phyloP scores from a whole-genome alignment of 306 rosid species.

The Quercus gilva region DNA sequence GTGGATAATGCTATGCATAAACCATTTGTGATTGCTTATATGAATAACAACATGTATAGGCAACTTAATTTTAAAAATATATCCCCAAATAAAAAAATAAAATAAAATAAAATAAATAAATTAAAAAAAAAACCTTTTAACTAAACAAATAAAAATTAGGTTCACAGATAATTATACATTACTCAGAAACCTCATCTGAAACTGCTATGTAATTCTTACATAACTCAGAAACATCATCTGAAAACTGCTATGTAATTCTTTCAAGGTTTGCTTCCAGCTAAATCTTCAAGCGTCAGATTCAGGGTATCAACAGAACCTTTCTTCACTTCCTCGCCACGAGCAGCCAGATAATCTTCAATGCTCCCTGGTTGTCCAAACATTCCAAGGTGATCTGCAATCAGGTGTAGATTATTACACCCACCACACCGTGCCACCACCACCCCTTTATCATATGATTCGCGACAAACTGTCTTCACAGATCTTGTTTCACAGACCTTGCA shows the following conservation, averaged over 20 bases:
- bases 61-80: background rate
- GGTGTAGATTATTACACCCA: conserved; percentile 79
- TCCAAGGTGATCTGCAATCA: conserved; percentile 84
- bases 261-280: conserved; percentile 59
- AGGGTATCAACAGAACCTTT: conserved; percentile 66
- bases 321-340: conserved; percentile 82
- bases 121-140: background rate
- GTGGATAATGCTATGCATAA: background rate
- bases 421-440: conserved; percentile 83
- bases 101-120: too few relatives aligned
- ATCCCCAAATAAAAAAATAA: background rate
- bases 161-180: background rate
- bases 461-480: conserved; percentile 70
- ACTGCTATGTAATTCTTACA: background rate
- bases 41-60: background rate
- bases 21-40: background rate
- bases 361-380: conserved; percentile 83
- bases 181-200: background rate
- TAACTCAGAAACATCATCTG: background rate
- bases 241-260: conserved; percentile 3
- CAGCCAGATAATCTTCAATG: conserved; percentile 72
- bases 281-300: conserved; percentile 69
- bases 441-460: conserved; percentile 82
- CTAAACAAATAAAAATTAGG: background rate
- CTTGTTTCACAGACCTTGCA: conserved; percentile 94